Percentiles rank a stretch among this genome's conserved stretches.
Evolutionary conservation across 768 basidiomycete genomes (phyloP).

Genomic region (Pisolithus albus): DNA sequence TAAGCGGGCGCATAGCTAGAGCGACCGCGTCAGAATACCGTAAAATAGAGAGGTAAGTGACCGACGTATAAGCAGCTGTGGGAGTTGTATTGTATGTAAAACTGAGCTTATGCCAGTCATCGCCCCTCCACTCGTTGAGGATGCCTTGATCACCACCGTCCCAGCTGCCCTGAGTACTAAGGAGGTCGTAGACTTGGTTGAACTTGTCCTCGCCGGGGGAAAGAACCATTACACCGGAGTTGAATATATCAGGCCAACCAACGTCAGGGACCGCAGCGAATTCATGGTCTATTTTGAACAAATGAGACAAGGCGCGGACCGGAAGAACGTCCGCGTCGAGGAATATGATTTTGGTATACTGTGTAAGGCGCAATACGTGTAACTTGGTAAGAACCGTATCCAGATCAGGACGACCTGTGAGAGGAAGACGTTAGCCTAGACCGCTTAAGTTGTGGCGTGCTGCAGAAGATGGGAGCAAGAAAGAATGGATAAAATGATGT

Average conservation of each 20-base stretch:
- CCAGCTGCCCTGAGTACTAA: slow-evolving; percentile 81
- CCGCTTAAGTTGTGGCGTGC: background rate
- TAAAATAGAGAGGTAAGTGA: slow-evolving; percentile 23
- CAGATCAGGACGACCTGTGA: slow-evolving; percentile 86
- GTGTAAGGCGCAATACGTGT: slow-evolving; percentile 87
- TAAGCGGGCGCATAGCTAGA: slow-evolving; percentile 93
- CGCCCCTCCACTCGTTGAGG: slow-evolving; percentile 89
- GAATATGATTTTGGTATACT: slow-evolving; percentile 82
- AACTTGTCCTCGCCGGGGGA: slow-evolving; percentile 82
- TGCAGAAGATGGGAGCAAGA: background rate
- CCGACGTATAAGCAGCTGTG: slow-evolving; percentile 92
- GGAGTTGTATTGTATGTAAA: slow-evolving; percentile 99
- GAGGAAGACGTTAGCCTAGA: slow-evolving; percentile 11
- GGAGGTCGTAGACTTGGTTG: slow-evolving; percentile 57
- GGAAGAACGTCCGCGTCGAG: slow-evolving; percentile 91
- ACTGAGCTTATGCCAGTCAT: slow-evolving; percentile 87
- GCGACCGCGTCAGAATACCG: slow-evolving; percentile 20
- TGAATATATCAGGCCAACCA: slow-evolving; percentile 99
- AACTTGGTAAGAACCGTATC: slow-evolving; percentile 92
- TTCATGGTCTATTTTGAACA: slow-evolving; percentile 76
- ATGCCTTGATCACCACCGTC: slow-evolving; percentile 99
- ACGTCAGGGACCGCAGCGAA: slow-evolving; percentile 95
- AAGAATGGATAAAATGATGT: slow-evolving; percentile 6
- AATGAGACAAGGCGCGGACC: slow-evolving; percentile 80
- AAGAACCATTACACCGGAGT: slow-evolving; percentile 91